Evolutionary conservation across 768 basidiomycete genomes (phyloP), one percentile per base, ranked within the genome.

Genomic region (Ephemerocybe angulata): DNA sequence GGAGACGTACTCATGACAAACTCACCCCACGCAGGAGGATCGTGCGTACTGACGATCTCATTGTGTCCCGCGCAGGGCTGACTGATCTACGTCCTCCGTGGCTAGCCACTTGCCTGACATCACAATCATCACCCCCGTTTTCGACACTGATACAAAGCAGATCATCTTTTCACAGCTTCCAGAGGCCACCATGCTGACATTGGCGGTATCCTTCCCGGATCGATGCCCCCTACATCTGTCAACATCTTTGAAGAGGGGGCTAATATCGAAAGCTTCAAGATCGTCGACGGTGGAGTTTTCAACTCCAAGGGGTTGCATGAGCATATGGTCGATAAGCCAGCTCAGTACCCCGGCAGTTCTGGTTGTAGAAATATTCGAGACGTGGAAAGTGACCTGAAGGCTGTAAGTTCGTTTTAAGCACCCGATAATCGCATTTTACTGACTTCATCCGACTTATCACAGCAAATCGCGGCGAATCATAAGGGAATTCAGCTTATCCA

Each of bases 1-100:
- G 95, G 95, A 8, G 95, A 98, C 67, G 93, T 96, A 7, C 71
- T 97, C 50, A 88, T 97, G 85, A 89, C 93, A 50, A 98, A 95
- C 72, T 90, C 88, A 10, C 92, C 93, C 1, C 81, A 85, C 51
- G 89, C 92, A 4, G 93, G 92, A 58, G 92, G 91, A 73, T 90
- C 89, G 88, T 90, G 69, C 62, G 88, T 80, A 27, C 13, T 2
- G 10, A 21, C 4, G 11, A 22, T 28, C 40, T 56, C 19, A 17
- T 19, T 28, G 38, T 55, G 35, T 27, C 33, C 28, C 21, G 1
- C 5, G 17, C 17, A 22, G n/a, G n/a, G n/a, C 35, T 19, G 21
- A 48, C 38, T 40, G 44, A 43, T 25, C 24, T 29, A 46, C 48
- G 50, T 46, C 4, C 25, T 51, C 33, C 12, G 31, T 30, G 19